Conservation (phyloP, 805 yeast species). For the Candida chauliodis region DNA sequence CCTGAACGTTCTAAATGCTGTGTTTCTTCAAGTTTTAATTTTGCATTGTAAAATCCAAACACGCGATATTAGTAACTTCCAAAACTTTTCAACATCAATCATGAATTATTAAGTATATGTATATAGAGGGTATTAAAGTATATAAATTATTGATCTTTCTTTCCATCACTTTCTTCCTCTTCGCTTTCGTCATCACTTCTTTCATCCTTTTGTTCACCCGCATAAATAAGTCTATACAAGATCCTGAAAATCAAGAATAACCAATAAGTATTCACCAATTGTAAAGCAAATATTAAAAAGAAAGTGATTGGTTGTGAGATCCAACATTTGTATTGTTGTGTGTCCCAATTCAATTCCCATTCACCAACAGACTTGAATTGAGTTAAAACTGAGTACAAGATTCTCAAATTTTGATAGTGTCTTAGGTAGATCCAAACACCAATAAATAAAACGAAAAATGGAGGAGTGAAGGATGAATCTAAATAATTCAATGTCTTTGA, state of each 20-base stretch:
- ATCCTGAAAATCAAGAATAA: constrained; percentile 76
- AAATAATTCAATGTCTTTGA: constrained; percentile 88
- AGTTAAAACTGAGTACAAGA: constrained; percentile 80
- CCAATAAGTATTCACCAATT: constrained; percentile 87
- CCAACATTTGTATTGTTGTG: constrained; percentile 95
- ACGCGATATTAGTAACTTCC: too few species aligned
- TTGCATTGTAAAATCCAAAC: too few species aligned
- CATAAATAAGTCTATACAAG: constrained; percentile 54
- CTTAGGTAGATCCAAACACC: constrained; percentile 82
- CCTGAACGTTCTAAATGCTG: too few species aligned
- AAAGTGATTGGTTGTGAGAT: constrained; percentile 91
- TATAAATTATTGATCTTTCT: constrained; percentile 14
- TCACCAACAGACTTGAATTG: constrained; percentile 86
- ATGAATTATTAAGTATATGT: constrained; percentile 1
- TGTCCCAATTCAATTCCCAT: constrained; percentile 73
- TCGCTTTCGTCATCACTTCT: constrained; percentile 85
- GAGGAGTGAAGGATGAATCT: constrained; percentile 59
- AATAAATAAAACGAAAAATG: constrained; percentile 68
- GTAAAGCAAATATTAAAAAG: constrained; percentile 70
- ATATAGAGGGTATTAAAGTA: too few species aligned
- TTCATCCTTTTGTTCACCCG: constrained; percentile 68
- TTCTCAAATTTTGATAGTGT: constrained; percentile 76
- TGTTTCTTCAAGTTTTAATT: too few species aligned
- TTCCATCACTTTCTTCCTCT: constrained; percentile 21
- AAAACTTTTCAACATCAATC: too few species aligned